Evolutionary conservation across 805 yeast genomes (phyloP).

Genomic region (Allodekkera sacchari): DNA sequence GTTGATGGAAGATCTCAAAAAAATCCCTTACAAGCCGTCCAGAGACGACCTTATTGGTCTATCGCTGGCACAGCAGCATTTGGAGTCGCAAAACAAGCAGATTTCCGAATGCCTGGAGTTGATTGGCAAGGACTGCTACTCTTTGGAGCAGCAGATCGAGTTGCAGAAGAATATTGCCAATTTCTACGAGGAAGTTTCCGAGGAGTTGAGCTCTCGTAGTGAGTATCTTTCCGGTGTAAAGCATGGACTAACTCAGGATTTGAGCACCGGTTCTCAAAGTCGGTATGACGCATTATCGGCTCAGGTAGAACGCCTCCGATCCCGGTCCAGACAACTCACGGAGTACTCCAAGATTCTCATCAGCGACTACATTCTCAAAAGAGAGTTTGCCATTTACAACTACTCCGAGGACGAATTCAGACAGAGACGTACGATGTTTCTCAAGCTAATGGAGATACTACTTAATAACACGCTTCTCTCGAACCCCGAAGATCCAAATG

Average conservation of each 20-base stretch:
- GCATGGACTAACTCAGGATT: no score
- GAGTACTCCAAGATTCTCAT: conserved; percentile 18
- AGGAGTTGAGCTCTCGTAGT: no score
- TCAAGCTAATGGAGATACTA: conserved; percentile 23
- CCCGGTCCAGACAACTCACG: conserved; percentile 16
- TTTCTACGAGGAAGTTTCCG: no score
- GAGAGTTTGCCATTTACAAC: conserved; percentile 18
- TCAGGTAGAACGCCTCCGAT: conserved; percentile 9
- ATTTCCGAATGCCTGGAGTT: no score
- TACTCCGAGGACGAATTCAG: conserved; percentile 10
- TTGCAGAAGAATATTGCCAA: no score
- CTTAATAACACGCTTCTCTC: conserved; percentile 21
- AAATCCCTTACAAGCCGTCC: conserved; percentile 22
- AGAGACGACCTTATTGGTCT: conserved; percentile 21
- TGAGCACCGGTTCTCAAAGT: no score
- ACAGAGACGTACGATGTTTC: conserved; percentile 14
- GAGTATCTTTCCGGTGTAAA: no score
- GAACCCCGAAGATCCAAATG: conserved; percentile 5
- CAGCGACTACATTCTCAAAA: conserved; percentile 19
- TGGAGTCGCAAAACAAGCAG: no score
- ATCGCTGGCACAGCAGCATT: conserved; percentile 15
- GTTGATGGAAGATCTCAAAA: conserved; percentile 16
- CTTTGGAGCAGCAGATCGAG: no score
- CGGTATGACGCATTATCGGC: neutral
- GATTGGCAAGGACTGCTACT: no score